Conservation (phyloP, 2,329 filamentous ascomycete genomes). For the Plenodomus tracheiphilus region DNA sequence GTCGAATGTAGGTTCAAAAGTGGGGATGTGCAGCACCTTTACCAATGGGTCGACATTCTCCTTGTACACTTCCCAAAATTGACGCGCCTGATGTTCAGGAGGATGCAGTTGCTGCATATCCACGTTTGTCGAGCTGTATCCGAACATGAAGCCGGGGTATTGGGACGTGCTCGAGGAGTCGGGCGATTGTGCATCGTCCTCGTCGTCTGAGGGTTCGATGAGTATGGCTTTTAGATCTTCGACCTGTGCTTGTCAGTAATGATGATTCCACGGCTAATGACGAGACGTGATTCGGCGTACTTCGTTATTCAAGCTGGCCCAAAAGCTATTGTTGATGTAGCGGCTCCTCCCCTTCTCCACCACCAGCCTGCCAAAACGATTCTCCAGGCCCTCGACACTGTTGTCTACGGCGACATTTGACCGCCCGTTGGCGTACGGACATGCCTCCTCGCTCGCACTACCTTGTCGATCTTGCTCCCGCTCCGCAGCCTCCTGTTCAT, state of each 20-base stretch:
- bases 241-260: too few relatives aligned
- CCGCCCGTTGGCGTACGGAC: constrained; percentile 5
- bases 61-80: constrained; percentile 71
- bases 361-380: constrained; percentile 68
- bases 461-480: constrained; percentile 23
- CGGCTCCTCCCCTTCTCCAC: constrained; percentile 70
- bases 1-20: constrained; percentile 63
- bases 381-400: constrained; percentile 48
- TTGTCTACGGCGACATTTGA: constrained; percentile 33
- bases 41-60: constrained; percentile 75
- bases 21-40: constrained; percentile 72
- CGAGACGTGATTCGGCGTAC: constrained; percentile 47
- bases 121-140: constrained; percentile 71
- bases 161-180: constrained; percentile 47
- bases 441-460: constrained; percentile 11
- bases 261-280: too few relatives aligned
- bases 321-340: constrained; percentile 78
- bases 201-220: constrained; percentile 64
- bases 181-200: constrained; percentile 56
- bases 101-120: constrained; percentile 69
- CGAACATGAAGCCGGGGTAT: constrained; percentile 73
- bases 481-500: constrained; percentile 39
- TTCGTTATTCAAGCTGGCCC: constrained; percentile 76
- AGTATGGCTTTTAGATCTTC: constrained; percentile 66
- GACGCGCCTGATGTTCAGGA: constrained; percentile 62